These are phyloP conservation scores for Stephanodiscus triporus DNA, from an alignment of 108 stramenopile species.

Conservation along the genomic window DNA sequence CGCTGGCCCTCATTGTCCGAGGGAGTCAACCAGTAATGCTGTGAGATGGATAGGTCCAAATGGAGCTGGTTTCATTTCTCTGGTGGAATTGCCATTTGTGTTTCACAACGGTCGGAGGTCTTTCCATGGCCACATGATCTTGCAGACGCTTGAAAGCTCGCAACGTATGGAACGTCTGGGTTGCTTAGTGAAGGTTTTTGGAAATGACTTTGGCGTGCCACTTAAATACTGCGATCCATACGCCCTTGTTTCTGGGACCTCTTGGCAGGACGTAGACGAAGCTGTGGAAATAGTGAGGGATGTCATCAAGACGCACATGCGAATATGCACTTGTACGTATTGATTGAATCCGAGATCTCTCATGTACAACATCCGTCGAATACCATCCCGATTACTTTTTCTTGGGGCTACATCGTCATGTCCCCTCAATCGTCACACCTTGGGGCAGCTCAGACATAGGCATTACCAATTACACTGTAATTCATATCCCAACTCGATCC, in stretches of 20 bases:
- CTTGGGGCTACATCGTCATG: too few species aligned
- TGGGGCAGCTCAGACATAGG: too few species aligned
- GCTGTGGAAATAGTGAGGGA: not conserved
- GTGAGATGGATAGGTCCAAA: not conserved
- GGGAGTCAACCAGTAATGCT: slow-evolving; percentile 3
- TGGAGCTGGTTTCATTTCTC: not conserved
- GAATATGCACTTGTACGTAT: not conserved
- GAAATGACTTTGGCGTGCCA: not conserved
- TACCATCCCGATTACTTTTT: too few species aligned
- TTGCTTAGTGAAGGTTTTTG: not conserved
- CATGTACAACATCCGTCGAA: too few species aligned
- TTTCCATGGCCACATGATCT: not conserved
- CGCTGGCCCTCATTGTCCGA: not conserved
- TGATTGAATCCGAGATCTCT: not conserved
- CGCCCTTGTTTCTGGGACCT: not conserved
- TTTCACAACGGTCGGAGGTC: not conserved
- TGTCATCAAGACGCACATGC: slow-evolving; percentile 5
- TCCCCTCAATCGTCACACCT: not conserved
- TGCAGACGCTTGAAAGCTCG: not conserved
- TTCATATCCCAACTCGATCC: too few species aligned
- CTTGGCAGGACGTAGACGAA: not conserved
- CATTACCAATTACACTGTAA: too few species aligned
- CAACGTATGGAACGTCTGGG: not conserved
- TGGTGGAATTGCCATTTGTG: not conserved
- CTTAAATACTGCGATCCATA: slow-evolving; percentile 1